Conservation (phyloP, 371 early-diverging fungal genomes). For the Rhizopus arrhizus region DNA sequence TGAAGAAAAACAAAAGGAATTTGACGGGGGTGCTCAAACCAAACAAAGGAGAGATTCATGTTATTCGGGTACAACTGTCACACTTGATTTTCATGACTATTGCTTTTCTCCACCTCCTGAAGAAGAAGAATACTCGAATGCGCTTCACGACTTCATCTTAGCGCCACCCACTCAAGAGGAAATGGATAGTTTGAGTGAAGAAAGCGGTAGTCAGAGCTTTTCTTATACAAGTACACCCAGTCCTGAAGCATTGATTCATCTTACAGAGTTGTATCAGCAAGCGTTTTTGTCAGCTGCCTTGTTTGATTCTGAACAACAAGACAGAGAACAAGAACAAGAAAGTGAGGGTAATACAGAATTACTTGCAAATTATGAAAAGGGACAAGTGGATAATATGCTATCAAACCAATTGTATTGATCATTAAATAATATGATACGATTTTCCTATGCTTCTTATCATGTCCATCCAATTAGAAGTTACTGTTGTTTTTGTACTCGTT, state of each 20-base stretch:
- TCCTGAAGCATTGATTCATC: conserved; percentile 23
- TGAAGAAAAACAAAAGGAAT: conserved; percentile 29
- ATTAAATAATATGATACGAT: neutral
- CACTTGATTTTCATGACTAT: conserved; percentile 49
- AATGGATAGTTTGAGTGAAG: conserved; percentile 2
- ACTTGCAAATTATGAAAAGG: conserved; percentile 21
- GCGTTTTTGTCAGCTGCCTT: conserved; percentile 13
- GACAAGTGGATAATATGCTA: conserved; percentile 16
- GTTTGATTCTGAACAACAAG: conserved; percentile 1
- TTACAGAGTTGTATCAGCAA: conserved; percentile 26
- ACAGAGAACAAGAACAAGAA: conserved; percentile 4
- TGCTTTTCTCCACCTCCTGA: conserved; percentile 48
- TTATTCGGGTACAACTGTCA: conserved; percentile 46
- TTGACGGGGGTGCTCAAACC: neutral
- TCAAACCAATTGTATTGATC: conserved; percentile 23
- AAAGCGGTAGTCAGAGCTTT: conserved; percentile 9
- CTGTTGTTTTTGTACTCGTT: neutral
- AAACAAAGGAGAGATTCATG: conserved; percentile 21
- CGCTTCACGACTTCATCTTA: conserved; percentile 20
- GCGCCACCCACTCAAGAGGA: conserved; percentile 3
- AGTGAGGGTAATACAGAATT: conserved; percentile 4
- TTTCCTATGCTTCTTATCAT: too few species aligned
- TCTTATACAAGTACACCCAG: conserved; percentile 27
- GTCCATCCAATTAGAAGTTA: neutral
- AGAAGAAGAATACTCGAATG: conserved; percentile 21